Conservation (phyloP, 2,329 filamentous ascomycete species). For the Botrytis deweyae region DNA sequence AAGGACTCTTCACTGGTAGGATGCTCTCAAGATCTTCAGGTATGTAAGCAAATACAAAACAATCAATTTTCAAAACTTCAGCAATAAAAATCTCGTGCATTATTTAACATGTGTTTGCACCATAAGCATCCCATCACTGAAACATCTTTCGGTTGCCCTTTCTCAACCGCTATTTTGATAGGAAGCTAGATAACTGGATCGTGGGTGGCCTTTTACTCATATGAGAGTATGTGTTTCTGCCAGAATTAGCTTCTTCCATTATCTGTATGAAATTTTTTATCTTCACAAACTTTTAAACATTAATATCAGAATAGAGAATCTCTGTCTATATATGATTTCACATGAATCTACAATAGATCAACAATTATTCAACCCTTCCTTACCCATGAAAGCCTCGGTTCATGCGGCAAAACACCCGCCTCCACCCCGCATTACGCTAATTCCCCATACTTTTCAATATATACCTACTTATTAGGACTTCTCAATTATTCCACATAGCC, state of each 20-base stretch:
- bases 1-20: neutral
- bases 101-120: neutral
- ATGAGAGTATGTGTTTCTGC: neutral
- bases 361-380: neutral
- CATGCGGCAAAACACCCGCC: neutral
- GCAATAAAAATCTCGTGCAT: too few species aligned
- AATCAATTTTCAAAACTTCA: neutral
- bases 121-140: neutral
- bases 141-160: neutral
- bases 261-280: neutral
- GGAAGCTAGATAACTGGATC: neutral
- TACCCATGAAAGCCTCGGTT: neutral
- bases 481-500: too few species aligned
- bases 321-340: neutral
- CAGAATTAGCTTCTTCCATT: neutral
- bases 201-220: too few species aligned
- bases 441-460: neutral
- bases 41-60: neutral
- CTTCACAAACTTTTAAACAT: neutral
- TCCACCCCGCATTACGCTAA: constrained; percentile 7
- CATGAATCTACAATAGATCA: neutral
- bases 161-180: neutral
- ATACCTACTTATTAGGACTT: neutral
- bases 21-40: neutral
- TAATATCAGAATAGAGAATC: neutral